Conservation (phyloP, 345 rosid species). For the Ceriops tagal region DNA sequence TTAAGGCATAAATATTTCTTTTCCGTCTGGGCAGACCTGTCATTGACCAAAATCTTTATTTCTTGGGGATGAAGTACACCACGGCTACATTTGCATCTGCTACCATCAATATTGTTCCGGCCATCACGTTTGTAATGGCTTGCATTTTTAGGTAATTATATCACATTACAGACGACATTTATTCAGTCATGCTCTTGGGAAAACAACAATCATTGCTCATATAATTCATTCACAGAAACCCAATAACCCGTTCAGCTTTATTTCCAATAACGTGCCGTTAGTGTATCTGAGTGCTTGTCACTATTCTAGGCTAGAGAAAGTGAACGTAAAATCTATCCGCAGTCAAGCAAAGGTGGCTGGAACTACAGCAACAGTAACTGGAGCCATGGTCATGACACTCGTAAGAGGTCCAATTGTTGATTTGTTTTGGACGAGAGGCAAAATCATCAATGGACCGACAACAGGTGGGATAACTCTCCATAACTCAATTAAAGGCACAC, state of each 20-base stretch:
- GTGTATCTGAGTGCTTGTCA: background rate
- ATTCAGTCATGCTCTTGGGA: background rate
- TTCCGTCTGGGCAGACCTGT: conserved; percentile 53
- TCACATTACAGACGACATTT: background rate
- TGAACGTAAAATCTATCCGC: conserved; percentile 41
- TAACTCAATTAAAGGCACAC: conserved; percentile 56
- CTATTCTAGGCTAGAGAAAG: conserved; percentile 55
- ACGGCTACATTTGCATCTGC: conserved; percentile 87
- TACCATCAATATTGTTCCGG: conserved; percentile 79
- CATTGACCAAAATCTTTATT: conserved; percentile 78
- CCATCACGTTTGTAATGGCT: conserved; percentile 74
- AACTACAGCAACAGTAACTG: conserved; percentile 71
- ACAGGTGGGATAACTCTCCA: conserved; percentile 42
- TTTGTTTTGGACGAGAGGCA: conserved; percentile 51
- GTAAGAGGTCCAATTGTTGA: conserved; percentile 60
- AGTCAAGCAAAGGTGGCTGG: conserved; percentile 72
- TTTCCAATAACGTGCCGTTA: background rate
- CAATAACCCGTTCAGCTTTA: too few species aligned
- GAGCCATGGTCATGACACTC: conserved; percentile 90
- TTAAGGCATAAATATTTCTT: background rate
- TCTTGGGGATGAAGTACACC: conserved; percentile 70
- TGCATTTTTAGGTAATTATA: conserved; percentile 47
- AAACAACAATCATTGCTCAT: too few species aligned
- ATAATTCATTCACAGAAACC: too few species aligned
- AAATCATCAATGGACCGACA: conserved; percentile 22